These are phyloP conservation scores for Eragrostis tef DNA, from an alignment of 202 grass and related monocot species.

Conservation along the genomic window DNA sequence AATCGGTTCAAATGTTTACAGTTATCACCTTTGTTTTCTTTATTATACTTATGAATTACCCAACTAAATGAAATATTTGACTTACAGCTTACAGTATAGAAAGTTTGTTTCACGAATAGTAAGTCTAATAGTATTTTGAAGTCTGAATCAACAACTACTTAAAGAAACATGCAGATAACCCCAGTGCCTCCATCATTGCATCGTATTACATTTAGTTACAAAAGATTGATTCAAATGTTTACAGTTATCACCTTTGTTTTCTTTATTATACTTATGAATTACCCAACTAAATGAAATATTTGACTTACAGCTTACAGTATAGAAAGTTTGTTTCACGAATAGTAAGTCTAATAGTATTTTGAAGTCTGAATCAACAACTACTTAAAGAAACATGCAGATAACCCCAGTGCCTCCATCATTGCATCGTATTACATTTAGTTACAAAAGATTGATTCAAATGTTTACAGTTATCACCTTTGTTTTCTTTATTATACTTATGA, in stretches of 20 bases:
- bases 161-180: slow-evolving; percentile 8
- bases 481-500: slow-evolving; percentile 11
- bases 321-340: neutral
- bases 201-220: no score
- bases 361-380: slow-evolving; percentile 34
- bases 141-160: slow-evolving; percentile 28
- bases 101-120: neutral
- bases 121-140: slow-evolving; percentile 27
- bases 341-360: slow-evolving; percentile 14
- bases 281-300: slow-evolving; percentile 8
- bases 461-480: neutral
- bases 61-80: slow-evolving; percentile 9
- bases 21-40: slow-evolving; percentile 11
- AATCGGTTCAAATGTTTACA: neutral
- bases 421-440: no score
- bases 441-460: neutral
- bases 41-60: neutral
- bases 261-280: neutral
- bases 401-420: no score
- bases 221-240: neutral
- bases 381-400: slow-evolving; percentile 15
- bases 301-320: neutral
- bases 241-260: slow-evolving; percentile 4
- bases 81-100: neutral
- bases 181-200: no score